Percentiles rank a stretch among this genome's conserved stretches.
Evolutionary conservation across 768 basidiomycete species (phyloP).

Genomic region (Collybiopsis luxurians): DNA sequence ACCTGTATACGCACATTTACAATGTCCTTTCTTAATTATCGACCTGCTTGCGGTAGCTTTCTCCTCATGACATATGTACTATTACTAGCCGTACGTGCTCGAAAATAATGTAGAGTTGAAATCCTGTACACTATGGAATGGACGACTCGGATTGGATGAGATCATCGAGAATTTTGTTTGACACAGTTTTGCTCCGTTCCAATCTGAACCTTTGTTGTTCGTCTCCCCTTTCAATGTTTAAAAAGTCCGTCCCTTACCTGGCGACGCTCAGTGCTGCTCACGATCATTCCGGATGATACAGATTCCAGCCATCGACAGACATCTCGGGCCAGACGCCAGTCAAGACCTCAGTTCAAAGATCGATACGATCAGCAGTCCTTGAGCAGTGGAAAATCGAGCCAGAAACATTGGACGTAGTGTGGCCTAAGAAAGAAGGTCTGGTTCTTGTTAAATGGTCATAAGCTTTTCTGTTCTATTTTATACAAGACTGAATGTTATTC

Average conservation of each 20-base stretch:
- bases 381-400: conserved; percentile 81
- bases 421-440: conserved; percentile 98
- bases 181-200: conserved; percentile 8
- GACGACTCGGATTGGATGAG: not conserved
- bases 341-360: conserved; percentile 91
- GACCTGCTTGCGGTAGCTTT: conserved; percentile 28
- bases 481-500: conserved; percentile 16
- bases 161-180: not conserved
- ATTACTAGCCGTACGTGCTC: conserved; percentile 26
- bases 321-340: conserved; percentile 88
- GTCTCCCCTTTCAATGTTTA: conserved; percentile 55
- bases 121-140: no score
- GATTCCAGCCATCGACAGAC: conserved; percentile 74
- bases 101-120: conserved; percentile 41
- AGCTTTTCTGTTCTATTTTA: conserved; percentile 13
- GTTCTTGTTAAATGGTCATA: conserved; percentile 93
- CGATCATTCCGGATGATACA: conserved; percentile 21
- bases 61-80: conserved; percentile 33
- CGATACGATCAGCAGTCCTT: conserved; percentile 76
- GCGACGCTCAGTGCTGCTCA: conserved; percentile 1
- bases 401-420: conserved; percentile 84
- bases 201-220: not conserved
- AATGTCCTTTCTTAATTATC: conserved; percentile 8
- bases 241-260: conserved; percentile 48
- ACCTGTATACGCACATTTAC: no score